These are phyloP conservation scores for Magnolia kwangsiensis DNA, from an alignment of 164 flowering plant species.

Conservation along the genomic window DNA sequence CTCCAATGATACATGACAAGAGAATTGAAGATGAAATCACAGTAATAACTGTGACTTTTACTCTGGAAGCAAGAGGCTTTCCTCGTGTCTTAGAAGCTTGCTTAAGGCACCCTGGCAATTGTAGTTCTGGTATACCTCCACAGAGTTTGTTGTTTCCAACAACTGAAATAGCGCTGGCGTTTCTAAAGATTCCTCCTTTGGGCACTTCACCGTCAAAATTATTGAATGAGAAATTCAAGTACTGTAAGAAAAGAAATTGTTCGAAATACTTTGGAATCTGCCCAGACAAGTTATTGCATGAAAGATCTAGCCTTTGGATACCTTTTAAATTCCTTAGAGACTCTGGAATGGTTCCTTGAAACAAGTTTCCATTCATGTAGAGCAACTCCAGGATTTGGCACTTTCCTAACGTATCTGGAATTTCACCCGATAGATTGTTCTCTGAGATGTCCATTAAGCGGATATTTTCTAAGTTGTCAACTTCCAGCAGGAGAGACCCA, in stretches of 20 bases:
- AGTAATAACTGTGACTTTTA: neutral
- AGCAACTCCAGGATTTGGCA: too few relatives aligned
- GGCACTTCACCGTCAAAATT: conserved; percentile 14
- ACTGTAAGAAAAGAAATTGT: neutral
- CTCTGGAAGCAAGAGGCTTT: neutral
- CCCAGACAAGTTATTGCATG: neutral
- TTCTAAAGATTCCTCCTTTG: conserved; percentile 5
- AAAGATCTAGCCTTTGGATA: too few relatives aligned
- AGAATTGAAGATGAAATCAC: neutral
- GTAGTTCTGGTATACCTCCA: conserved; percentile 11
- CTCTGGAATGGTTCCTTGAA: too few relatives aligned
- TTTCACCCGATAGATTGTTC: too few relatives aligned
- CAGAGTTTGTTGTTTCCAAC: conserved; percentile 14
- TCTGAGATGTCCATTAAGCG: too few relatives aligned
- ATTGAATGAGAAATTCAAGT: conserved; percentile 2
- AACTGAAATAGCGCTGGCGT: conserved; percentile 6
- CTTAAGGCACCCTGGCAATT: conserved; percentile 6
- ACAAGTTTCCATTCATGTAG: too few relatives aligned
- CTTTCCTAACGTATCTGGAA: too few relatives aligned
- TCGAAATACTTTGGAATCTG: neutral
- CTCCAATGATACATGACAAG: neutral
- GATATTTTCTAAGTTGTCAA: too few relatives aligned
- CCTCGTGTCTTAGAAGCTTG: neutral
- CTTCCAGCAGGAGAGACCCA: too few relatives aligned
- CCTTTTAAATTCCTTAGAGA: too few relatives aligned